Evolutionary conservation across 208 protist species (phyloP), one percentile per base, ranked within the genome.

Genomic region (Leishmania tropica): DNA sequence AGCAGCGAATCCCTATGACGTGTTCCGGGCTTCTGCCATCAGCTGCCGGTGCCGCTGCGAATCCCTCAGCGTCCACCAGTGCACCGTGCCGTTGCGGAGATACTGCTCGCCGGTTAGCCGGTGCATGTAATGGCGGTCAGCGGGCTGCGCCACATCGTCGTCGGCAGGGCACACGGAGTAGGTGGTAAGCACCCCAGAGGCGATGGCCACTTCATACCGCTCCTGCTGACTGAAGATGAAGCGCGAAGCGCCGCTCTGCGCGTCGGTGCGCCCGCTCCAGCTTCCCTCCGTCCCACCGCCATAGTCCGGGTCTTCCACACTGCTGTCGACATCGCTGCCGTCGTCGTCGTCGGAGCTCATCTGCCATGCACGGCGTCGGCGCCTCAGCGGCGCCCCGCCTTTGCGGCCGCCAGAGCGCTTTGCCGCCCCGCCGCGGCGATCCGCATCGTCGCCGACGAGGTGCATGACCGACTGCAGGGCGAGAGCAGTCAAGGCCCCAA

Each of bases 21-120:
- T 17, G 31, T 17, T 71, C 37, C 76, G 40, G 21, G 67, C 53
- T 54, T 81, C 82, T 35, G 77, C 60, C 77, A 79, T 71, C 24
- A 81, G 72, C 64, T 85, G 77, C 58, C 77, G 71, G 28, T 82
- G 82, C 6, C 47, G 70, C 78, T 76, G 82, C 10, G 77, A 75
- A 67, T 81, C 65, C 45, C 82, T 58, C 78, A 78, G 42, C 19
- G 82, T 85, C 78, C 82, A 81, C 82, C 82, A 85, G 40, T 71
- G 78, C 64, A 85, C 82, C n/a, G 73, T 64, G n/a, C 82, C 82
- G 15, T 72, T 60, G 53, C 82, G 82, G 40, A 85, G 73, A 53
- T 76, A 73, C 37, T 40, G 10, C 42, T 82, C 78, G 1, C 64
- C 31, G 13, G 31, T 47, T 15, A 81, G 21, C 11, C n/a, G 53